Evolutionary conservation across 805 yeast species (phyloP), one percentile per base, ranked within the genome.

Genomic region (Schwanniomyces sp.): DNA sequence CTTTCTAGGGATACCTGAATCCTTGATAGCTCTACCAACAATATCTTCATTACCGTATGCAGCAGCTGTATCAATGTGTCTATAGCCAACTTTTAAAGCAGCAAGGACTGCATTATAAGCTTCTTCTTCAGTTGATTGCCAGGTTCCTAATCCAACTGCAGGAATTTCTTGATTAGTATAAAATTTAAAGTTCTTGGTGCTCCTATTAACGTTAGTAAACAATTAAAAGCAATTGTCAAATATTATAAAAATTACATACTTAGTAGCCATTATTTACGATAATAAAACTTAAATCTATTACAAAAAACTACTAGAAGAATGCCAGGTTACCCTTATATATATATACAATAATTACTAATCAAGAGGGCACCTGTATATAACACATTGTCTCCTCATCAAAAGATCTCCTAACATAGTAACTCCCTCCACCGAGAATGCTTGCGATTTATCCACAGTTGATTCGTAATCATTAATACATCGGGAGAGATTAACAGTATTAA

Each of bases 61-160:
- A 36, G 82, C 80, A 30, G 95, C 94, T 24, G 89, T 81, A 64
- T 88, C 95, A 54, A 88, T 84, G 64, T 88, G 95, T 54, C 81
- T 77, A 69, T 85, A 85, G 28, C 91, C 91, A 27, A 72, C 68
- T 50, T 83, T 68, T 49, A 84, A 58, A 9, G 92, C 92, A 25
- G 71, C 58, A 29, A 68, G 59, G 34, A 84, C 88, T 16, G 91
- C 78, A 26, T 70, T 65, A 56, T 72, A 70, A 24, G 79, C 88
- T 18, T 77, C 82, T 34, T 77, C 78, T 9, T 72, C 76, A 17
- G 78, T 62, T 16, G 86, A 78, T 59, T 69, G 70, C 86, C 88
- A 86, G 26, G 91, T 85, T 40, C 94, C 92, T 43, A 85, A 75
- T 2, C 88, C 91, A 29, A 86, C 68, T 14, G 72, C 75, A 32